Evolutionary conservation across 2,329 filamentous ascomycete genomes (phyloP).

Genomic region (Aspergillus pseudoterreus): DNA sequence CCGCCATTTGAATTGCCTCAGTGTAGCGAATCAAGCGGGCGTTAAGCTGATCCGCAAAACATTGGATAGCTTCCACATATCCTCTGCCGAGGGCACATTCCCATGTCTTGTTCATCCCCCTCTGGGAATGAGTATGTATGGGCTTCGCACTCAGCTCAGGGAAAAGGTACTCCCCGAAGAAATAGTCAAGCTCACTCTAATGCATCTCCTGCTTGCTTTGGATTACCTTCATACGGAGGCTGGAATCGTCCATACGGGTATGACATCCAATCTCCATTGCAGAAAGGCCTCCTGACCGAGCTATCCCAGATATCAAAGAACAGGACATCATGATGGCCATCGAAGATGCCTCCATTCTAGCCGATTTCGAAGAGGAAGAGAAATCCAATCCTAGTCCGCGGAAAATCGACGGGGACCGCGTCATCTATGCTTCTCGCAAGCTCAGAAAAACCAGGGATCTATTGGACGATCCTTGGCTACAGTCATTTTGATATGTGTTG

Average conservation of each 20-base stretch:
- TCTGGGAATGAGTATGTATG: constrained; percentile 1
- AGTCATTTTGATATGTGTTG: constrained; percentile 5
- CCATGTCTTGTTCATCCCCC: constrained; percentile 4
- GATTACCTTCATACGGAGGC: constrained; percentile 6
- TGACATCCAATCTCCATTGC: background rate
- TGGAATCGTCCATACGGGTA: constrained; percentile 4
- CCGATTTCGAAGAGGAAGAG: constrained; percentile 3
- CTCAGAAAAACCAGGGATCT: constrained; percentile 18
- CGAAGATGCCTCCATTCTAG: constrained; percentile 3
- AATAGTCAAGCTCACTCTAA: background rate
- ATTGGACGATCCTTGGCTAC: constrained; percentile 18
- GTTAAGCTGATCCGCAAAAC: background rate
- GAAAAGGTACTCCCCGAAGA: background rate
- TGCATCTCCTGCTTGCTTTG: constrained; percentile 5
- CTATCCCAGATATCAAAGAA: constrained; percentile 2
- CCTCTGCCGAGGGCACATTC: background rate
- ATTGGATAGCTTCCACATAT: constrained; percentile 4
- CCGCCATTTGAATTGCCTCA: background rate
- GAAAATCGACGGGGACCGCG: constrained; percentile 18
- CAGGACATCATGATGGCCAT: constrained; percentile 5
- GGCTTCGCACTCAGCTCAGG: background rate
- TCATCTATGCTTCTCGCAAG: constrained; percentile 23
- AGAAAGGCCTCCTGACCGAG: background rate
- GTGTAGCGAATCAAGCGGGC: background rate
- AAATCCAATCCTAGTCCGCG: constrained; percentile 15